Evolutionary conservation across 1,284 basidiomycete genomes (phyloP).

Genomic region (Ustilago bromivora): DNA sequence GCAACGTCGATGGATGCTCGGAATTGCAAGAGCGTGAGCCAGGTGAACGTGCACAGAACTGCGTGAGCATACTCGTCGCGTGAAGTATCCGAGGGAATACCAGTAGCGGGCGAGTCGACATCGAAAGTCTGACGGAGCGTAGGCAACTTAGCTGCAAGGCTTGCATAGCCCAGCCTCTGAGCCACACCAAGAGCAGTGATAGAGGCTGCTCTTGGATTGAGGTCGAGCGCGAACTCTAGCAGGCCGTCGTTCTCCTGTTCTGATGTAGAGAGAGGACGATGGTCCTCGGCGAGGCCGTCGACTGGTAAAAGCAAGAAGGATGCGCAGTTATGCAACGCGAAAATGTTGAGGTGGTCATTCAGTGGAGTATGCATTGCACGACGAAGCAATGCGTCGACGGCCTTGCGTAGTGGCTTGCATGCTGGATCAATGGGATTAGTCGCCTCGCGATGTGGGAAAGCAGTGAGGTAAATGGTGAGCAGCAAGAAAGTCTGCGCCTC

Average conservation of each 20-base stretch:
- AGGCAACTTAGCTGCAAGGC: conserved; percentile 27
- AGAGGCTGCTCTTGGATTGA: conserved; percentile 44
- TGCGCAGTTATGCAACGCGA: conserved; percentile 42
- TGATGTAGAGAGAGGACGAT: conserved; percentile 25
- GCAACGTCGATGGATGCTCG: conserved; percentile 46
- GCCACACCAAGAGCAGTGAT: conserved; percentile 40
- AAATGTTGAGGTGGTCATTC: conserved; percentile 45
- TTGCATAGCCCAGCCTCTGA: conserved; percentile 32
- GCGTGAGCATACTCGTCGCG: conserved; percentile 46
- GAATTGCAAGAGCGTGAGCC: conserved; percentile 41
- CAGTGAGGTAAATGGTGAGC: conserved; percentile 35
- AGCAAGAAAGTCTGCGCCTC: conserved; percentile 40
- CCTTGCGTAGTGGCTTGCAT: conserved; percentile 27
- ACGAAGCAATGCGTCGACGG: conserved; percentile 35
- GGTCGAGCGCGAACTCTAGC: conserved; percentile 35
- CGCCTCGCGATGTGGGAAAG: conserved; percentile 38
- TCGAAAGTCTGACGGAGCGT: conserved; percentile 30
- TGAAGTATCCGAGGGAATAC: conserved; percentile 5
- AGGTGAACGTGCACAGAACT: conserved; percentile 43
- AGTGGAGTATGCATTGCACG: conserved; percentile 29
- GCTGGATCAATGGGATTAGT: conserved; percentile 14
- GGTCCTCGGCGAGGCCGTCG: conserved; percentile 31
- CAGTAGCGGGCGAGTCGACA: conserved; percentile 17
- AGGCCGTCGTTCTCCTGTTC: conserved; percentile 43
- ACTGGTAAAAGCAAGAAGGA: conserved; percentile 39